Conservation (phyloP, 352 stramenopile genomes). For the Elongisporangium senticosum region DNA sequence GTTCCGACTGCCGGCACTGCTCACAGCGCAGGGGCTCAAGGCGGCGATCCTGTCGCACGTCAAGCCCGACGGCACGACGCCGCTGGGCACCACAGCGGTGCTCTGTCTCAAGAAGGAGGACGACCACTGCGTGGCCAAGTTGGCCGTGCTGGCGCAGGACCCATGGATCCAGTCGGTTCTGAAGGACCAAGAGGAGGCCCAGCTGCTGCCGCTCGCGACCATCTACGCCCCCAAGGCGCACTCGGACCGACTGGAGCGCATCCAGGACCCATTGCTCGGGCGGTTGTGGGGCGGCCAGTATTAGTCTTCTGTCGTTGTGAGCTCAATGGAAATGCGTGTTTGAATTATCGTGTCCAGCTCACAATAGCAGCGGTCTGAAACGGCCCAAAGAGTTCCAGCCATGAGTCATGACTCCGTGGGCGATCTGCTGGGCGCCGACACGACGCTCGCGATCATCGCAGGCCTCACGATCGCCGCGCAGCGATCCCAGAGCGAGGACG, state of each 20-base stretch:
- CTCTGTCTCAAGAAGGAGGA: background rate
- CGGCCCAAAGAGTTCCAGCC: background rate
- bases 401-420: constrained; percentile 13
- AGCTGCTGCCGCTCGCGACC: background rate
- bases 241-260: background rate
- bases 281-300: background rate
- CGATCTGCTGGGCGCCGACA: constrained; percentile 31
- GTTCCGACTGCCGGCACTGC: background rate
- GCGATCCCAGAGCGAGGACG: constrained; percentile 20
- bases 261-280: background rate
- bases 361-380: background rate
- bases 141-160: background rate
- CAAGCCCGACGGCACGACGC: background rate
- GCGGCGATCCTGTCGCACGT: background rate
- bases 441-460: constrained; percentile 52
- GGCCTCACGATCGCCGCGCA: constrained; percentile 37
- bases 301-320: background rate
- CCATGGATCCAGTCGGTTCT: background rate
- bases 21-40: background rate
- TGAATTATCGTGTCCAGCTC: background rate
- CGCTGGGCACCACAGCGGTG: background rate
- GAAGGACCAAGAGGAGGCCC: background rate
- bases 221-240: background rate
- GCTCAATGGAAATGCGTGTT: background rate
- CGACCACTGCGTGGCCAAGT: background rate